A percentile compares a stretch with the other conserved stretches of the same genome.
Conservation (phyloP, 1,139 yeast genomes). For the Petasospora fabianii region DNA sequence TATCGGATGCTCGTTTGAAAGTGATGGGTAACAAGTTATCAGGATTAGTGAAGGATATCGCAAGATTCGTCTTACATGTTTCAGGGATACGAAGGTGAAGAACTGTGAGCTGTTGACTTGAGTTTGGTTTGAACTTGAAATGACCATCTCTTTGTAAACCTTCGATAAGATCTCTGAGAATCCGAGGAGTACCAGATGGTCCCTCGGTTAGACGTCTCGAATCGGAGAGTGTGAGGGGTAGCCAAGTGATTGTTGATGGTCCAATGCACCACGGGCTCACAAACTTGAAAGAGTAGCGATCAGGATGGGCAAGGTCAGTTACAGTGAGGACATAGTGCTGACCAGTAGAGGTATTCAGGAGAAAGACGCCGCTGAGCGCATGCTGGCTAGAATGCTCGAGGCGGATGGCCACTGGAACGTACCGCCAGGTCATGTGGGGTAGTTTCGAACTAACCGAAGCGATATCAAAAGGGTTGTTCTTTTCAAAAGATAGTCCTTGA, state of each 20-base stretch:
- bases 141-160: conserved; percentile 17
- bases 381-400: conserved; percentile 9
- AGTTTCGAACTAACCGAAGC: too few species aligned
- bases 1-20: conserved; percentile 6
- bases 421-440: conserved; percentile 20
- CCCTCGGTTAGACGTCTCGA: not conserved
- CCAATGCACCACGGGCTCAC: conserved; percentile 11
- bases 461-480: too few species aligned
- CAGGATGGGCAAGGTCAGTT: conserved; percentile 14
- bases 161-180: too few species aligned
- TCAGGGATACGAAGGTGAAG: conserved; percentile 6
- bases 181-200: not conserved
- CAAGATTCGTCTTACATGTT: conserved; percentile 2
- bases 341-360: conserved; percentile 12
- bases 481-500: too few species aligned
- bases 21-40: conserved; percentile 10
- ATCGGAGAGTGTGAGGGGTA: conserved; percentile 7
- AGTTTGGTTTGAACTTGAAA: conserved; percentile 21
- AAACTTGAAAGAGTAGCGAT: conserved; percentile 12
- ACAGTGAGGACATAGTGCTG: conserved; percentile 20
- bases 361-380: conserved; percentile 25
- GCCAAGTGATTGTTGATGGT: conserved; percentile 13
- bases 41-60: conserved; percentile 8
- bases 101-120: conserved; percentile 1
- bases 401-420: conserved; percentile 25